Evolutionary conservation across 2,329 filamentous ascomycete genomes (phyloP), one percentile per base, ranked within the genome.

Genomic region (Aspergillus quadrilineatus): DNA sequence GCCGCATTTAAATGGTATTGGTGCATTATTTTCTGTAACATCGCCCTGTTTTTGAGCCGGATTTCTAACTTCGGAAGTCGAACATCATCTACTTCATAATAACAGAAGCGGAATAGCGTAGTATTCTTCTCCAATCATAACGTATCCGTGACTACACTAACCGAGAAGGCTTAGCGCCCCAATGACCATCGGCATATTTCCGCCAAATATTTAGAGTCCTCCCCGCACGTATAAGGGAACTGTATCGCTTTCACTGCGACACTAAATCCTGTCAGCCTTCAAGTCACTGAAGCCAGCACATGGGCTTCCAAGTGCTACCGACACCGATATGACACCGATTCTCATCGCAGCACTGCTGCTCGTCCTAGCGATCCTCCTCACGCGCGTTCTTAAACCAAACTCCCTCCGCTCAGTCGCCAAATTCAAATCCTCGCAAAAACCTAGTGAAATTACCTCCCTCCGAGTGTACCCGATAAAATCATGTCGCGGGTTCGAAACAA

Each of bases 381-480:
- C 61, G 6, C 54, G 57, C 37, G 29, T 61, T 49, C 7, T 28
- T 45, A 50, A 36, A 28, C 17, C 34, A 61, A 61, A 43, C 59
- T 3, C 17, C 17, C 62, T 30, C n/a, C 44, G 30, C 44, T 6
- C 44, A 30, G 28, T 26, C 8, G 6, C 10, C 30, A 34, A 17
- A 15, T 1, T 2, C 29, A 29, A 42, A 36, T 30, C 50, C 8
- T 30, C 50, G 17, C 52, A 43, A 14, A 34, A 48, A 47, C 67
- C 60, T 37, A 71, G 60, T 56, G 69, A 73, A 43, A 68, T 74
- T 30, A 55, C 66, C 57, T 66, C 67, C 7, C 73, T 87, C 9
- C 79, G 79, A 55, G 77, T 87, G 63, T 87, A 87, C 66, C 85
- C 85, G 10, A 83, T 88, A 65, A 88, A 88, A 66, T 87, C 85